Evolutionary conservation across 2,329 filamentous ascomycete species (phyloP).

Genomic region (Fusarium mexicanum): DNA sequence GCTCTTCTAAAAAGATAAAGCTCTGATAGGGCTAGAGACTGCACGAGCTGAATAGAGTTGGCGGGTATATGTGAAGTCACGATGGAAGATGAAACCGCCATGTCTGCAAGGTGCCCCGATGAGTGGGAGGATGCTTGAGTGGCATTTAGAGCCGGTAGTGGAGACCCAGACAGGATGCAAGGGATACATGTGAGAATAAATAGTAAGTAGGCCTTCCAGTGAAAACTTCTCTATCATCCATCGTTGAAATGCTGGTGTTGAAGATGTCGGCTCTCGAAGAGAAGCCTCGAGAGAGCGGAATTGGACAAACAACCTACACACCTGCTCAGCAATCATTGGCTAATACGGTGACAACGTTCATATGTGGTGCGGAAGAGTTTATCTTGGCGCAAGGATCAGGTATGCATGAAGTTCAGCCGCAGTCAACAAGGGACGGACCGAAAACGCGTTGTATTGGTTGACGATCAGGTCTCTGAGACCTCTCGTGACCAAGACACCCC

Average conservation of each 20-base stretch:
- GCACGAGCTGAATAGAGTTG: constrained; percentile 36
- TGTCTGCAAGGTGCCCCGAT: not conserved
- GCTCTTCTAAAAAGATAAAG: not conserved
- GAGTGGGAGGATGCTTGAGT: not conserved
- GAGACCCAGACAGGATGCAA: rapidly evolving
- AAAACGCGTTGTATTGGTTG: constrained; percentile 11
- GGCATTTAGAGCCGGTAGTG: not conserved
- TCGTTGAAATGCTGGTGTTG: not conserved
- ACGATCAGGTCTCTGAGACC: not conserved
- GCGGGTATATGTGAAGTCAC: constrained; percentile 22
- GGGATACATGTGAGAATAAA: rapidly evolving
- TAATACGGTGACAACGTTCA: not conserved
- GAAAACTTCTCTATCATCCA: not conserved
- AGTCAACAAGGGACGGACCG: constrained; percentile 34
- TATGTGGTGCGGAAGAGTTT: not conserved
- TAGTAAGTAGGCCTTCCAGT: not conserved
- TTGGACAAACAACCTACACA: not conserved
- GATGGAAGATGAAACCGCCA: constrained; percentile 29
- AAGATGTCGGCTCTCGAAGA: not conserved
- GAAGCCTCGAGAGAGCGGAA: not conserved
- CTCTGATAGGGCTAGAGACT: not conserved
- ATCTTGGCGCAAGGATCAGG: not conserved
- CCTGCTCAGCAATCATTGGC: not conserved
- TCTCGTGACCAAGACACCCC: constrained; percentile 4
- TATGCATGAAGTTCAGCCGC: constrained; percentile 15